phyloP scores from a whole-genome alignment of 2,329 filamentous ascomycete species.

The Fusarium praegraminearum region DNA sequence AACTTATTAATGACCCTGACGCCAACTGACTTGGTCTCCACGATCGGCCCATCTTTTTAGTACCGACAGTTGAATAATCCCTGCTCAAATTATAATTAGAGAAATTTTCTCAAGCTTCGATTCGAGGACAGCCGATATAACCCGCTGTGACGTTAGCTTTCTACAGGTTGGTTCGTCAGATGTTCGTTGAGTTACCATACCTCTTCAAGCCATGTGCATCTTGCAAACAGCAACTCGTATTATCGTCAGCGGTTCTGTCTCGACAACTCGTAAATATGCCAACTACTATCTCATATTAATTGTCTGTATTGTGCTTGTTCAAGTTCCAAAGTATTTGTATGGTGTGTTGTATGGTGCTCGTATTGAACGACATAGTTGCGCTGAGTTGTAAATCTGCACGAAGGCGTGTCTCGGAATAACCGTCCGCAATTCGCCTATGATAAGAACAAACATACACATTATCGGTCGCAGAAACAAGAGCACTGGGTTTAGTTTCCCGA shows the following conservation, averaged over 20 bases:
- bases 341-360: conserved; percentile 12
- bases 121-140: conserved; percentile 6
- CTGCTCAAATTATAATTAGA: conserved; percentile 23
- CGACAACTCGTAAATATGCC: conserved; percentile 16
- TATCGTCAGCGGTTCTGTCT: conserved; percentile 12
- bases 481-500: not conserved
- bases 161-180: conserved; percentile 1
- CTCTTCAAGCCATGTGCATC: conserved; percentile 17
- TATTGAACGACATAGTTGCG: conserved; percentile 2
- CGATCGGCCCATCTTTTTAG: conserved; percentile 40
- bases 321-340: not conserved
- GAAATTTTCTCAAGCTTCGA: conserved; percentile 1
- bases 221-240: conserved; percentile 14
- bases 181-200: conserved; percentile 3
- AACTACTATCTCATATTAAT: conserved; percentile 6
- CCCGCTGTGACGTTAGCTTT: not conserved
- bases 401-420: not conserved
- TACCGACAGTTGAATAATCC: conserved; percentile 28
- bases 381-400: not conserved
- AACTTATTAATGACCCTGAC: conserved; percentile 17
- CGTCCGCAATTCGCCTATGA: not conserved
- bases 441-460: not conserved
- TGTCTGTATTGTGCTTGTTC: conserved; percentile 5
- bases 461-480: conserved; percentile 13
- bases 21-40: conserved; percentile 18